Evolutionary conservation across 2,329 filamentous ascomycete genomes (phyloP).

Genomic region (Lachnellula willkommii): DNA sequence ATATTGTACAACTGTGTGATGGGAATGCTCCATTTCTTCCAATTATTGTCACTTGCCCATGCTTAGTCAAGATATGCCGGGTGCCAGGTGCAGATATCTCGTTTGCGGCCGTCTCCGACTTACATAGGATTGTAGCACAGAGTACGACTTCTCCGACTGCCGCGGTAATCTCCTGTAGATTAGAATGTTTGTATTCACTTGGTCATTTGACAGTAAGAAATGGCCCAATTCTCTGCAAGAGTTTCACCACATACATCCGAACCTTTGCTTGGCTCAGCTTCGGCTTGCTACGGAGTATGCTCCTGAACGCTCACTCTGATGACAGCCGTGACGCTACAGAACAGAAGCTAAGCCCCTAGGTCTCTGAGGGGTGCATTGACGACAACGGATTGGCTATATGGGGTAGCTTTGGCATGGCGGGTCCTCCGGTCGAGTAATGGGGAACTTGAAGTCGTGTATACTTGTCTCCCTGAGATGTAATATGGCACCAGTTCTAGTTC

Average conservation of each 20-base stretch:
- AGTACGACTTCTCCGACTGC: no score
- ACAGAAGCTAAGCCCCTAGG: slow-evolving; percentile 9
- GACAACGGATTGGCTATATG: background rate
- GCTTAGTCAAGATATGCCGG: background rate
- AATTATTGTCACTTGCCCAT: background rate
- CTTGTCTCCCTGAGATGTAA: background rate
- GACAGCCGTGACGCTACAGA: slow-evolving; percentile 6
- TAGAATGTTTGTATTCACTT: no score
- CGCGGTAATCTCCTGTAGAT: no score
- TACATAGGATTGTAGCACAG: background rate
- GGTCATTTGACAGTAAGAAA: no score
- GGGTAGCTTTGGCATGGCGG: background rate
- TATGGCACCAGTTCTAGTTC: no score
- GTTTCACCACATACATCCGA: background rate
- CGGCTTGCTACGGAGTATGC: background rate
- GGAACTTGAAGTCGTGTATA: background rate
- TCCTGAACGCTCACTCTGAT: background rate
- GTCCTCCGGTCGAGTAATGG: background rate
- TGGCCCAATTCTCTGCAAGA: no score
- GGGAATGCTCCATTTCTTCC: background rate
- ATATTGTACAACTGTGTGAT: background rate
- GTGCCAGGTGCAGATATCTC: background rate
- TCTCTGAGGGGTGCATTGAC: background rate
- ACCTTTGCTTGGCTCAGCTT: no score
- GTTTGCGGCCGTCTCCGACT: background rate